Evolutionary conservation across 2,329 filamentous ascomycete species (phyloP), one percentile per base, ranked within the genome.

Genomic region (Aspergillus eucalypticola): DNA sequence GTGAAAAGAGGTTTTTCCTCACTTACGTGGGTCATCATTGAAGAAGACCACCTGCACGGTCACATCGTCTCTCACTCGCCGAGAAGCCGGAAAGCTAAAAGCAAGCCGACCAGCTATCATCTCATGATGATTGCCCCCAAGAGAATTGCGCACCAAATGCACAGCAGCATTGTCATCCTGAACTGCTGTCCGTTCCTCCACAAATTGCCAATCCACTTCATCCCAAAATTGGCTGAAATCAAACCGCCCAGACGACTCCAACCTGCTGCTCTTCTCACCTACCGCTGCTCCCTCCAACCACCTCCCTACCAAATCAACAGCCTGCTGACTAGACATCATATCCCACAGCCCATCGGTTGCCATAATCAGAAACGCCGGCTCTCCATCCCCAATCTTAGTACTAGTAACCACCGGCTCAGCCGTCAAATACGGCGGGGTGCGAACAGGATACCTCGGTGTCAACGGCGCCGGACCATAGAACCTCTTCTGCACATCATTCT

Each of bases 261-360:
- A 67, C 15, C 72, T 66, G 35, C 69, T 69, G 50, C 69, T 74
- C n/a, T 27, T 53, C 72, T 71, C 41, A 75, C 72, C 21, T 74
- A 11, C 29, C 2, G 68, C 25, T 27, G 25, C 25, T 78, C 74
- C 23, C 76, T 63, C 75, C 10, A 84, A 69, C 86, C 87, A 90
- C 60, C 75, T 77, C 39, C 79, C 78, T 0, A 88, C 83, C 29
- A 86, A 80, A 21, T 81, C 76, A 1, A 89, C 86, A 0, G 84
- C 86, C 64, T 88, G 77, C 46, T 83, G 78, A 62, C 76, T 86
- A 10, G 79, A 80, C 21, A 89, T 80, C 52, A 78, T 78, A 62
- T 90, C 86, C 83, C 88, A 91, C 1, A 90, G 70, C 0, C 88
- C 88, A 65, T 91, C 88, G 0, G 82, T 85, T 0, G 87, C 88